These are phyloP conservation scores for Erucastrum elatum DNA, from an alignment of 345 rosid species.

Conservation along the genomic window DNA sequence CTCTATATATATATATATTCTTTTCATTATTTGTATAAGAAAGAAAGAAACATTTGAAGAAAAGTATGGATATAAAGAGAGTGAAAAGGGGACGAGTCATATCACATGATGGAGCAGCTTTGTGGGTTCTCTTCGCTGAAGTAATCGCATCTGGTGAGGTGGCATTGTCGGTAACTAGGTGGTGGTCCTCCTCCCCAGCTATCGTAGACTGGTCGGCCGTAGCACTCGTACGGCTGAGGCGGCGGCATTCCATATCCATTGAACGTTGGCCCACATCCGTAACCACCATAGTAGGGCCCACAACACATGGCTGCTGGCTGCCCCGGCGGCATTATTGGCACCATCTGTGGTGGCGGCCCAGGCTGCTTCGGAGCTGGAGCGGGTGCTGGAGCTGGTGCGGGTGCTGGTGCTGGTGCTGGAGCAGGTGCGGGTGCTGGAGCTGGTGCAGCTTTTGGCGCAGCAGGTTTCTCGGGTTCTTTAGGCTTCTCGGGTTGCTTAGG, in stretches of 20 bases:
- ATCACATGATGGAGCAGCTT: constrained; percentile 56
- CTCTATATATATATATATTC: constrained; percentile 2
- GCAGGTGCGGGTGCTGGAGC: not conserved
- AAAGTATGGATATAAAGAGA: constrained; percentile 4
- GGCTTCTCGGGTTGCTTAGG: constrained; percentile 29
- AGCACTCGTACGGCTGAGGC: constrained; percentile 36
- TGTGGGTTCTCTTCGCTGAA: constrained; percentile 53
- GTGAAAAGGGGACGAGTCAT: not conserved
- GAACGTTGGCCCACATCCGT: constrained; percentile 39
- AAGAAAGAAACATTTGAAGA: not conserved
- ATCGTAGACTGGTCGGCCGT: constrained; percentile 59
- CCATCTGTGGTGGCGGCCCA: constrained; percentile 24
- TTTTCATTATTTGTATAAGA: constrained; percentile 19
- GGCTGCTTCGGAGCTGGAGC: constrained; percentile 34
- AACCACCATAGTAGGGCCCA: constrained; percentile 33
- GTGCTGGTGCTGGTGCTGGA: not conserved
- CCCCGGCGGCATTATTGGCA: constrained; percentile 30
- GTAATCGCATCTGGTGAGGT: constrained; percentile 43
- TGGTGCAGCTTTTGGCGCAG: not conserved
- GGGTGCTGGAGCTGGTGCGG: not conserved
- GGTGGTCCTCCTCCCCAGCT: constrained; percentile 58
- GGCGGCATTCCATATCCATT: constrained; percentile 38
- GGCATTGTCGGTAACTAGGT: constrained; percentile 20
- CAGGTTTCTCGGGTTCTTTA: constrained; percentile 14
- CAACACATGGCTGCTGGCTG: constrained; percentile 36